phyloP scores from a whole-genome alignment of 2,329 filamentous ascomycete genomes.

The Penicillium capsulatum region DNA sequence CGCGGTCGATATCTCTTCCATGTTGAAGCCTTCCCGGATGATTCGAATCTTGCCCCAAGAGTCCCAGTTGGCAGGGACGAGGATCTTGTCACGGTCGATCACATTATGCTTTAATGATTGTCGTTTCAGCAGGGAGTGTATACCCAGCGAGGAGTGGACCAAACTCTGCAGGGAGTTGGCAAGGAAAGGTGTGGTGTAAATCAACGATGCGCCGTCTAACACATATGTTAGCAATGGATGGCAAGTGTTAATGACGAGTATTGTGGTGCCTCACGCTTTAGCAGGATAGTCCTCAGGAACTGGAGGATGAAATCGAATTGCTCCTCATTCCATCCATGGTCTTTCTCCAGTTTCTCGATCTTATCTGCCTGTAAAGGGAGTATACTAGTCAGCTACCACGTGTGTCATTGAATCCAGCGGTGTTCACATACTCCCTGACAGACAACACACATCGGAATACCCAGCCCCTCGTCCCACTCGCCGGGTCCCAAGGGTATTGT shows the following conservation, averaged over 20 bases:
- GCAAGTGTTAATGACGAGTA: constrained; percentile 1
- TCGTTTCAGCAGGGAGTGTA: constrained; percentile 75
- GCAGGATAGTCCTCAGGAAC: constrained; percentile 79
- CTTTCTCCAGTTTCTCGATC: constrained; percentile 85
- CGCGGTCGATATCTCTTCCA: constrained; percentile 75
- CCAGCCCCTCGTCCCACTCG: constrained; percentile 88
- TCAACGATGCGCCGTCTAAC: constrained; percentile 76
- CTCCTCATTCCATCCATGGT: constrained; percentile 89
- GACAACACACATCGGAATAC: constrained; percentile 85
- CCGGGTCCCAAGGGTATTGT: constrained; percentile 77
- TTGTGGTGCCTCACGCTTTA: constrained; percentile 64
- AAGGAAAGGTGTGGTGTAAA: constrained; percentile 75
- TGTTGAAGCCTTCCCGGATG: constrained; percentile 84
- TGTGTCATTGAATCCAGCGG: background rate
- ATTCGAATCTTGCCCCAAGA: constrained; percentile 97
- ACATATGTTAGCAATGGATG: constrained; percentile 11
- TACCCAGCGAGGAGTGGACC: constrained; percentile 79
- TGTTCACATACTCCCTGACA: constrained; percentile 73
- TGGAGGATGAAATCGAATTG: constrained; percentile 95
- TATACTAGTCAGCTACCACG: constrained; percentile 18
- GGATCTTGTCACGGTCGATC: constrained; percentile 88
- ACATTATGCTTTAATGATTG: constrained; percentile 82
- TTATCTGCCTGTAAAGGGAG: constrained; percentile 64
- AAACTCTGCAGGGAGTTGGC: constrained; percentile 73
- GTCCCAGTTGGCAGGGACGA: constrained; percentile 96